A percentile compares a stretch with the other conserved stretches of the same genome.
Conservation (phyloP, 805 yeast genomes). For the Groenewaldozyma tartarivorans region DNA sequence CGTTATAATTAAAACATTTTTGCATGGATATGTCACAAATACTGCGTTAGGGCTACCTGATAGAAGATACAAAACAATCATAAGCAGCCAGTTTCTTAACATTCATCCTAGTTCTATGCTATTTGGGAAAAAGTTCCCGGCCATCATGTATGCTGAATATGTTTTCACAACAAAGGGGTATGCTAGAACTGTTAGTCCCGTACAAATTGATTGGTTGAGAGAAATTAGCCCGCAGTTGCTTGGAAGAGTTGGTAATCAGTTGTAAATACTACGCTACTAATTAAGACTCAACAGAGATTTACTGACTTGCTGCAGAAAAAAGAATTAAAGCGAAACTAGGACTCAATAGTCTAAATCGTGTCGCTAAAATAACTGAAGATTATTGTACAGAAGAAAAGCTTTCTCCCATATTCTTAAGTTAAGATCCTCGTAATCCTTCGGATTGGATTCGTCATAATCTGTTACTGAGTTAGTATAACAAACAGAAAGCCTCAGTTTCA, state of each 20-base stretch:
- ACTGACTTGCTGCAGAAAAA: too few species aligned
- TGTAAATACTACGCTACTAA: neutral
- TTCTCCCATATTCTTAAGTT: too few species aligned
- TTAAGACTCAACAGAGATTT: too few species aligned
- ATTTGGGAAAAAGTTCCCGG: slow-evolving; percentile 75
- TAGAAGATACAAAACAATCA: slow-evolving; percentile 77
- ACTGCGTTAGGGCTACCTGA: slow-evolving; percentile 95
- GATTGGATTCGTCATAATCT: too few species aligned
- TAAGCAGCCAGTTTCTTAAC: slow-evolving; percentile 68
- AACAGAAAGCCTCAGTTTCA: too few species aligned
- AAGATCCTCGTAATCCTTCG: too few species aligned
- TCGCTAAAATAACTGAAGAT: neutral
- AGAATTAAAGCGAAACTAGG: neutral
- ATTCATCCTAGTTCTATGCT: slow-evolving; percentile 86
- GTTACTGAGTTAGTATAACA: too few species aligned
- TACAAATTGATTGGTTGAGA: slow-evolving; percentile 78
- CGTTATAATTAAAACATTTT: slow-evolving; percentile 60
- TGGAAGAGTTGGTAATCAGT: slow-evolving; percentile 23
- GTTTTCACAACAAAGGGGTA: slow-evolving; percentile 90
- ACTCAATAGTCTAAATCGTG: neutral
- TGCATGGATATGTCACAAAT: slow-evolving; percentile 75
- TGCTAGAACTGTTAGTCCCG: slow-evolving; percentile 77
- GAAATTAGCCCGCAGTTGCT: slow-evolving; percentile 63
- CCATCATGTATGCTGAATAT: slow-evolving; percentile 88
- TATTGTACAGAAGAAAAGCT: neutral